Base-by-base conservation (phyloP, 2,329 filamentous ascomycete genomes). In the Fusarium succisae region DNA sequence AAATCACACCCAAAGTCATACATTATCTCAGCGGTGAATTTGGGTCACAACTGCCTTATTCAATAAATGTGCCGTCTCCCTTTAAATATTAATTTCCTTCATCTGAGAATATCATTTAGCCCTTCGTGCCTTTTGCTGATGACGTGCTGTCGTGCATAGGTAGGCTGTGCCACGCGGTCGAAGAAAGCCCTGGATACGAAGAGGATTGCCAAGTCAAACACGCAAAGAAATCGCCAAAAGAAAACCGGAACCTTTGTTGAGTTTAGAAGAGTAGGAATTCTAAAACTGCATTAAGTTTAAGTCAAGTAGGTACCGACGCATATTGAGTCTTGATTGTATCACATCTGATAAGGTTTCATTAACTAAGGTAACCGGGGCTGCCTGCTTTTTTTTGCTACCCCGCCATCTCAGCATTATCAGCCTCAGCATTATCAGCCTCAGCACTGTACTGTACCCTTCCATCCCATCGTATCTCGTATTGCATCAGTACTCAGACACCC, bases 371-470 rank as follows among this genome's bases (percentile, higher is more conserved):
- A 9, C 35, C 10, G 22, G 32, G 53, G 47, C 57, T 63, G 44
- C 35, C 63, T 53, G 45, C 35, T 56, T 68, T 63, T 71, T 71
- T 73, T 54, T 47, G 32, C 57, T 57, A 72, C 70, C 62, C 58
- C 58, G 53, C 66, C 54, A 66, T 57, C 26, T 15, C 56, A n/a
- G 18, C 48, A 20, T 37, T 48, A 45, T 58, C 47, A 73, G 35
- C 37, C 38, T 65, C 45, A 64, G 55, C 63, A 64, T 37, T 48
- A 45, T 58, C 47, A 73, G 35, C 37, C 38, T 65, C 45, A 64
- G 55, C 63, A 64, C 66, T 41, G 48, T 51, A 64, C 66, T 45
- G 48, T 51, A 51, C 22, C 28, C 30, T 50, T 32, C 55, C 59
- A 61, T 57, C 28, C 35, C 50, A 24, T 32, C 30, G 57, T 47